These are phyloP conservation scores for Cyathus striatus DNA, from an alignment of 768 basidiomycete genomes.

Conservation along the genomic window DNA sequence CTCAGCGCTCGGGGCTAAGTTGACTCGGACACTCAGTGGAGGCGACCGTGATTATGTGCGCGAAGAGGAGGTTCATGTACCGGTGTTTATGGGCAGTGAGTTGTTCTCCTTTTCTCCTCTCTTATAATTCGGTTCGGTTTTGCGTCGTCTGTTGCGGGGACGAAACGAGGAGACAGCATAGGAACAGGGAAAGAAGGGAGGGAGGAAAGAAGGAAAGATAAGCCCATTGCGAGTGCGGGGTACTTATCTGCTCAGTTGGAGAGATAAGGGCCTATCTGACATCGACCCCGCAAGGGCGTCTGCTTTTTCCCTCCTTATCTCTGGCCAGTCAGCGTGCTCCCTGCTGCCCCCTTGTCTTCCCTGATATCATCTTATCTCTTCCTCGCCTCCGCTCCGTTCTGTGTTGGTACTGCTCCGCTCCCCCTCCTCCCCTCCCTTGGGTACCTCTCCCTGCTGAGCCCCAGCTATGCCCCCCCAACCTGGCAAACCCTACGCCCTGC, in stretches of 20 bases:
- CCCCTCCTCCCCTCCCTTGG: too few relatives aligned
- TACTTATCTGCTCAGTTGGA: too few relatives aligned
- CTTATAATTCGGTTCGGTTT: not conserved
- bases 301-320: not conserved
- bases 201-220: constrained; percentile 1
- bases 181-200: constrained; percentile 6
- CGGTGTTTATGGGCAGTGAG: constrained; percentile 2
- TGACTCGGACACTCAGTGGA: constrained; percentile 8
- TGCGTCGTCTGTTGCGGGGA: not conserved
- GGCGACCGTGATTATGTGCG: not conserved
- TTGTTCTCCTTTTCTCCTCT: not conserved
- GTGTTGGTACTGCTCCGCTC: too few relatives aligned
- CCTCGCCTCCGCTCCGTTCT: not conserved
- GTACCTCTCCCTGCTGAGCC: not conserved
- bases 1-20: constrained; percentile 10
- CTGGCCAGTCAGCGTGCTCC: not conserved
- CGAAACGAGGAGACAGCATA: not conserved
- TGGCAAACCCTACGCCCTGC: not conserved
- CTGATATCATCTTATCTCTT: not conserved
- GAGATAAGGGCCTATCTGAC: not conserved
- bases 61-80: constrained; percentile 4
- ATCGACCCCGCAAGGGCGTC: not conserved
- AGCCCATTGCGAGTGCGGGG: not conserved
- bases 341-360: not conserved
- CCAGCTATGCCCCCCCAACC: not conserved